Evolutionary conservation across 192 early-diverging fungal genomes (phyloP).

Genomic region (Backusella parvicylindrica): DNA sequence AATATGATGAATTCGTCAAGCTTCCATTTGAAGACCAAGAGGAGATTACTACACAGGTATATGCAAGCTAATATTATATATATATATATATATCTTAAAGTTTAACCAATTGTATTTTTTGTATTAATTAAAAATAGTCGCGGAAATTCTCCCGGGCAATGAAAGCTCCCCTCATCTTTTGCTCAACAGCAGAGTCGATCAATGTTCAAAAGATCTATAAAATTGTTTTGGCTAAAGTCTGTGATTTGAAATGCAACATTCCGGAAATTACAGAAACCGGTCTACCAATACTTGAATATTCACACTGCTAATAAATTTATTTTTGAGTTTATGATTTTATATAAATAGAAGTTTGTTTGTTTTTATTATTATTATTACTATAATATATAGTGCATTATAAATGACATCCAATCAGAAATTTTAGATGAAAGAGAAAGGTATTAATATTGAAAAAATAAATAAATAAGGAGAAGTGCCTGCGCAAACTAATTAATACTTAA

Average conservation of each 20-base stretch:
- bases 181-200: constrained; percentile 89
- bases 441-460: no score
- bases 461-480: no score
- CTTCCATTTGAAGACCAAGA: constrained; percentile 87
- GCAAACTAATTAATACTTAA: no score
- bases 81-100: no score
- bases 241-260: constrained; percentile 91
- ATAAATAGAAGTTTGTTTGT: no score
- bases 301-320: constrained; percentile 17
- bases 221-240: constrained; percentile 89
- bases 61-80: neutral
- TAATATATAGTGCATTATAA: neutral
- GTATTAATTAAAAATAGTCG: constrained; percentile 49
- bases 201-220: constrained; percentile 98
- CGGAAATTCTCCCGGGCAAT: constrained; percentile 90
- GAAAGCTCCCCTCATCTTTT: constrained; percentile 92
- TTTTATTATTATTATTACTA: neutral
- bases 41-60: constrained; percentile 87
- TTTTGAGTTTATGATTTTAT: neutral
- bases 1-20: constrained; percentile 91
- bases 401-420: no score
- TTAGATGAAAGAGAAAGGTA: no score
- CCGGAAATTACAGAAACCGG: constrained; percentile 89
- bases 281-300: constrained; percentile 88
- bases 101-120: neutral